phyloP scores from a whole-genome alignment of 768 basidiomycete species.

The Macrolepiota dolichaula region DNA sequence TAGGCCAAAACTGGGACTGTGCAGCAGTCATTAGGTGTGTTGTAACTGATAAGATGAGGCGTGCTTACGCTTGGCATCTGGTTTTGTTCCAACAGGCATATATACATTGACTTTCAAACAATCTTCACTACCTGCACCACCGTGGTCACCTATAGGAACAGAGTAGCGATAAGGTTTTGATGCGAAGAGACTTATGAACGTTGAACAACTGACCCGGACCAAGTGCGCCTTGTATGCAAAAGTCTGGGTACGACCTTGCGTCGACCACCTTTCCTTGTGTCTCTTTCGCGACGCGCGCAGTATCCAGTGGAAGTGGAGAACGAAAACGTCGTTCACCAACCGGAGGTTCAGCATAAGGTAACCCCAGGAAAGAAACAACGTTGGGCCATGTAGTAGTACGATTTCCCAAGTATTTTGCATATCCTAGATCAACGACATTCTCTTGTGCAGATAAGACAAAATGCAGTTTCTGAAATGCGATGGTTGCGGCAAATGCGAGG shows the following conservation, averaged over 20 bases:
- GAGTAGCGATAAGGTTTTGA: background rate
- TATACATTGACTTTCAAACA: constrained; percentile 69
- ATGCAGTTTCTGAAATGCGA: background rate
- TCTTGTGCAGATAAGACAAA: background rate
- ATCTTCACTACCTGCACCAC: constrained; percentile 65
- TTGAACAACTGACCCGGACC: background rate
- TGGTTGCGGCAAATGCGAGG: background rate
- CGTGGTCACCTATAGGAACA: constrained; percentile 40
- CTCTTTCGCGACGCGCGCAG: constrained; percentile 33
- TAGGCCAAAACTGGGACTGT: constrained; percentile 45
- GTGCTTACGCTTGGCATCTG: constrained; percentile 43
- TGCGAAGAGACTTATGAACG: background rate
- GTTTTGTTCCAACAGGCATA: constrained; percentile 43
- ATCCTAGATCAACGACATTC: constrained; percentile 51
- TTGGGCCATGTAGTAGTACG: constrained; percentile 37
- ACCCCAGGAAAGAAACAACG: constrained; percentile 53
- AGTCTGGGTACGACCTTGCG: constrained; percentile 50
- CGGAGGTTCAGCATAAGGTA: constrained; percentile 60
- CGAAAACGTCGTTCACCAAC: constrained; percentile 50
- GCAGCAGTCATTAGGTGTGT: background rate
- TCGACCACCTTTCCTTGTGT: constrained; percentile 40
- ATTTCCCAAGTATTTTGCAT: constrained; percentile 56
- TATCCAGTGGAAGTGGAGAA: constrained; percentile 50
- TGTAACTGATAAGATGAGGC: background rate
- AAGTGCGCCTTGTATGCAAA: constrained; percentile 54